Base-by-base conservation (phyloP, 1,284 basidiomycete genomes). In the Trichosporon asahii region DNA sequence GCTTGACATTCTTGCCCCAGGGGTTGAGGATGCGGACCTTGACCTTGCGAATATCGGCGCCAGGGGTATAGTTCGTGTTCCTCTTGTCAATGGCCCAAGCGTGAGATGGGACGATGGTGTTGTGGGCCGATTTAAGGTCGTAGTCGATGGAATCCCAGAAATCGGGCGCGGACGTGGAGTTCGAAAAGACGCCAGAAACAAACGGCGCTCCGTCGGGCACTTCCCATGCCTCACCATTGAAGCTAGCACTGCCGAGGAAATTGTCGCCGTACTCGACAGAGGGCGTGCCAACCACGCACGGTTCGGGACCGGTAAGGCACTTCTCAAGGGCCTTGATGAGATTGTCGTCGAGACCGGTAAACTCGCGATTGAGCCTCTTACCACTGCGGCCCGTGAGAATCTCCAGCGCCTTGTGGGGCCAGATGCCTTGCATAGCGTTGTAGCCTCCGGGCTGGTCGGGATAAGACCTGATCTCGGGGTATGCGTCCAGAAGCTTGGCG, bases 401-500 rank as follows among this genome's bases (percentile, higher is more conserved):
- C 11, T 60, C 67, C 18, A 71, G 31, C 12, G 37, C 67, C 2
- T 35, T 15, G 11, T 64, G 46, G 23, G 67, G 49, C 6, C 15
- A 11, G 46, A 71, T 57, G n/a, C 60, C 65, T 15, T 11, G 11
- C 7, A 71, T 33, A 18, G 65, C 70, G 14, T 18, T n/a, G 70
- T 71, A 71, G 5, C 70, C 70, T 1, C n/a, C 15, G n/a, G 33
- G 37, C n/a, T 14, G 6, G 25, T 40, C 49, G 23, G 9, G 23
- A 55, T 27, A 49, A 40, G 2, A 29, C 11, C n/a, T 46, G 46
- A 49, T 27, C 6, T 29, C 33, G 46, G 46, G 29, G 53, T 27
- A 46, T 15, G 61, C 64, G 64, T 69, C 68, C 25, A 66, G 46
- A 25, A 64, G 67, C 57, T 72, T 72, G 11, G 70, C 68, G 14